phyloP scores from a whole-genome alignment of 2,329 filamentous ascomycete species.

The Stemphylium beticola region DNA sequence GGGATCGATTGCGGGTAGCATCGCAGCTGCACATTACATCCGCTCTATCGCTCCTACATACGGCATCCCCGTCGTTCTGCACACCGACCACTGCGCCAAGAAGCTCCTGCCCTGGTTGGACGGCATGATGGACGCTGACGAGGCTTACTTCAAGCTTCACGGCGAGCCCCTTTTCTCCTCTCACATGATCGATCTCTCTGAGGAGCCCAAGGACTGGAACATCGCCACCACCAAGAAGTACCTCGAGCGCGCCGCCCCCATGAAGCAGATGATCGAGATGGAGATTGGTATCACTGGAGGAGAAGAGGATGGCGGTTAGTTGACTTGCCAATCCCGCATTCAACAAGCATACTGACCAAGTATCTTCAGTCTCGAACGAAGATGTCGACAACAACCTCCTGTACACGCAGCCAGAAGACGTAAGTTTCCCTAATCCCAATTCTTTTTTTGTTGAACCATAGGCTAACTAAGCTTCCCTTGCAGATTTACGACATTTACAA shows the following conservation, averaged over 20 bases:
- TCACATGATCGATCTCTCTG: slow-evolving; percentile 96
- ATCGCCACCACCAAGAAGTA: slow-evolving; percentile 77
- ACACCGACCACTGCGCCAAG: slow-evolving; percentile 43
- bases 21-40: slow-evolving; percentile 88
- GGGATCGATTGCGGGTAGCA: slow-evolving; percentile 84
- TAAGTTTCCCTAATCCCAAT: no score
- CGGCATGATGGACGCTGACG: slow-evolving; percentile 77
- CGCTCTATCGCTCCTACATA: slow-evolving; percentile 85
- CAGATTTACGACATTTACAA: slow-evolving; percentile 49
- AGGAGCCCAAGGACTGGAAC: slow-evolving; percentile 82
- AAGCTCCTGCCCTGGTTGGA: slow-evolving; percentile 97
- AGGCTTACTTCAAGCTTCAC: slow-evolving; percentile 91
- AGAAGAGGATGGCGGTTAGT: slow-evolving; percentile 78
- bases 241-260: slow-evolving; percentile 89
- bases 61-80: slow-evolving; percentile 77
- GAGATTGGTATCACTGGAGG: slow-evolving; percentile 84
- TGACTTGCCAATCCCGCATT: no score
- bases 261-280: slow-evolving; percentile 99
- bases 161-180: slow-evolving; percentile 65
- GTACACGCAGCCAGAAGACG: slow-evolving; percentile 26
- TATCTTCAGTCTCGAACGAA: slow-evolving; percentile 56
- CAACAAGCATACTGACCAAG: no score
- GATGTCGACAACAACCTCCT: slow-evolving; percentile 69
- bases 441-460: no score
- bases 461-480: no score